phyloP scores from a whole-genome alignment of 192 early-diverging fungal genomes.

The Diversispora eburnea region DNA sequence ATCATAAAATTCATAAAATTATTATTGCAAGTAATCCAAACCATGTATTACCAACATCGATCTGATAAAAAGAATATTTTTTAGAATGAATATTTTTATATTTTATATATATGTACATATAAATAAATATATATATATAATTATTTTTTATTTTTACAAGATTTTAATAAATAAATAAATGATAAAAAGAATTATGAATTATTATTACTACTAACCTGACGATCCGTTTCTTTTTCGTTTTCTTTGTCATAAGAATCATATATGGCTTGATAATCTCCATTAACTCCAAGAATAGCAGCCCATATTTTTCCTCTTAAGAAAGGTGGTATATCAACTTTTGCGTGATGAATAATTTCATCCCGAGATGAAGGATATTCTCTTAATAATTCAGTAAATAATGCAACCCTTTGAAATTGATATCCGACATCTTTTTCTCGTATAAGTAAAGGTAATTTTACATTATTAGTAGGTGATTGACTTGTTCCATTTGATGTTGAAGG shows the following conservation, averaged over 20 bases:
- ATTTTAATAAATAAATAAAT: background rate
- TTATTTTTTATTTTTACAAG: slow-evolving; percentile 23
- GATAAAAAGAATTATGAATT: background rate
- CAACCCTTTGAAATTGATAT: slow-evolving; percentile 57
- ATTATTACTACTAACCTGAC: slow-evolving; percentile 43
- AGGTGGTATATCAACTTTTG: slow-evolving; percentile 59
- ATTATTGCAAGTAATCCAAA: background rate
- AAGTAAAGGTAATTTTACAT: slow-evolving; percentile 45
- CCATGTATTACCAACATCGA: slow-evolving; percentile 29
- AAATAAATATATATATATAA: too few species aligned
- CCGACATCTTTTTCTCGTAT: slow-evolving; percentile 55
- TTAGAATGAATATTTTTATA: too few species aligned
- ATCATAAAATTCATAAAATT: background rate
- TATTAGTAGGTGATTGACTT: slow-evolving; percentile 29
- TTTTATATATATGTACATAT: too few species aligned
- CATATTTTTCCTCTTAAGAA: slow-evolving; percentile 61
- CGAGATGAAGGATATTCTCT: slow-evolving; percentile 55
- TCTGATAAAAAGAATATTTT: slow-evolving; percentile 3
- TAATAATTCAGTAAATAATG: slow-evolving; percentile 52
- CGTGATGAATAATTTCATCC: slow-evolving; percentile 55
- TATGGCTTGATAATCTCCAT: slow-evolving; percentile 49
- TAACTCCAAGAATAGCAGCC: slow-evolving; percentile 60
- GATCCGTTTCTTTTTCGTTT: slow-evolving; percentile 49
- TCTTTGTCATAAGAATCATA: slow-evolving; percentile 56
- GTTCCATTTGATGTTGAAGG: slow-evolving; percentile 10